Evolutionary conservation across 352 stramenopile genomes (phyloP).

Genomic region (Phytophthora capsici): DNA sequence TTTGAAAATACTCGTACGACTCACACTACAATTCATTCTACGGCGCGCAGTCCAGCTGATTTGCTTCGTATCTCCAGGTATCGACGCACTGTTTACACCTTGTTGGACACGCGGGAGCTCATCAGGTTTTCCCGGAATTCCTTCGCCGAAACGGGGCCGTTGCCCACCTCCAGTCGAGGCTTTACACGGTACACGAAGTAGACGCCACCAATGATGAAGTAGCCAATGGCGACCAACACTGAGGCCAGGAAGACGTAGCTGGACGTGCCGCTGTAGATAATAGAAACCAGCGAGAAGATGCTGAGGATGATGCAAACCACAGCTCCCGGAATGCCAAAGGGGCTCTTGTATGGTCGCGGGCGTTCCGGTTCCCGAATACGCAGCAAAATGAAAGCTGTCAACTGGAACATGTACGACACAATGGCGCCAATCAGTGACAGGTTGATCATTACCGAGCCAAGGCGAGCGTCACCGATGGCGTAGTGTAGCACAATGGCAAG

Average conservation of each 20-base stretch:
- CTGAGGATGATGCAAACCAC: constrained; percentile 51
- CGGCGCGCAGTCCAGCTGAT: constrained; percentile 2
- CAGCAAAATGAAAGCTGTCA: constrained; percentile 56
- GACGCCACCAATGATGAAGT: constrained; percentile 47
- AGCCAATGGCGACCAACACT: constrained; percentile 45
- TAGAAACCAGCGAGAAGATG: constrained; percentile 37
- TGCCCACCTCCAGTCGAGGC: constrained; percentile 31
- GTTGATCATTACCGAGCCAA: constrained; percentile 68
- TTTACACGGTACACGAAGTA: constrained; percentile 49
- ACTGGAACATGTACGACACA: constrained; percentile 65
- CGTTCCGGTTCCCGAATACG: constrained; percentile 51
- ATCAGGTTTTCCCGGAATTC: constrained; percentile 51
- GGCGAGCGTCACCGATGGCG: constrained; percentile 54
- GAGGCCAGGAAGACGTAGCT: constrained; percentile 51
- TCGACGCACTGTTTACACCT: constrained; percentile 21
- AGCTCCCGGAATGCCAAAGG: constrained; percentile 54
- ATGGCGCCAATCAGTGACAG: constrained; percentile 62
- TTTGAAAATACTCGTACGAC: constrained; percentile 14
- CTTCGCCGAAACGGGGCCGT: constrained; percentile 34
- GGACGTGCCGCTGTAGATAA: constrained; percentile 25
- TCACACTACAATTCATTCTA: constrained; percentile 20
- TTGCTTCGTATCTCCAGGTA: constrained; percentile 1
- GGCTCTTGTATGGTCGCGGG: constrained; percentile 51
- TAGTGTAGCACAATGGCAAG: constrained; percentile 56
- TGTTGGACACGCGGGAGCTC: constrained; percentile 32